Base-by-base conservation (phyloP, 768 basidiomycete species). In the Nidularia sp. region DNA sequence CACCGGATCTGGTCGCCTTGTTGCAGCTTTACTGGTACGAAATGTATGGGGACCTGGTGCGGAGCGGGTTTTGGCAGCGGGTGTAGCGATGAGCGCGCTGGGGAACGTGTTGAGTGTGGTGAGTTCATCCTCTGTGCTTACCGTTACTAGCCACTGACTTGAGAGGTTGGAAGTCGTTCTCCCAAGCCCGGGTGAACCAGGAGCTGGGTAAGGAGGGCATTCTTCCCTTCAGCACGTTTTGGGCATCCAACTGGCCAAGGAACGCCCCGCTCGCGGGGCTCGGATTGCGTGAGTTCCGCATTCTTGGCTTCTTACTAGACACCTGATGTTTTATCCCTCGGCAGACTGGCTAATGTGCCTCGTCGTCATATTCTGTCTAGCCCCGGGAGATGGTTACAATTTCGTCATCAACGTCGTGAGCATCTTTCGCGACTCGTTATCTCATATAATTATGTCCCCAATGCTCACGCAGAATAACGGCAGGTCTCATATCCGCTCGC, bases 341-440 rank as follows among this genome's bases (percentile, higher is more conserved):
- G 5, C 31, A 69, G 66, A 68, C 36, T 70, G 66, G 62, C 35
- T 56, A 18, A 43, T 68, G 2, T 70, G 66, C 44, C 47, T 63
- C 25, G 53, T 68, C 22, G 54, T 65, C 4, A 67, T 72, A 46
- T 60, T 70, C 49, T 58, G 56, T 32, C 60, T 70, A 0, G 84
- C 85, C 0, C 71, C 81, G 0, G 84, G 84, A 3, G 84, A 85
- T 51, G 82, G 83, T 0, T 86, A 83, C 62, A 72, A 74, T 47
- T 81, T 86, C 62, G 69, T 79, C 32, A 62, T 82, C 52, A 80
- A 79, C 57, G 56, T 62, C 57, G 80, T 79, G 53, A 47, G 79
- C 62, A 4, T 45, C 4, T 13, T 10, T 43, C 31, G 25, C 46
- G 15, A 18, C 32, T n/a, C 6, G 29, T 13, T 31, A 41, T 48